Conservation (phyloP, 1,139 yeast species). For the Eremothecium gossypii region DNA sequence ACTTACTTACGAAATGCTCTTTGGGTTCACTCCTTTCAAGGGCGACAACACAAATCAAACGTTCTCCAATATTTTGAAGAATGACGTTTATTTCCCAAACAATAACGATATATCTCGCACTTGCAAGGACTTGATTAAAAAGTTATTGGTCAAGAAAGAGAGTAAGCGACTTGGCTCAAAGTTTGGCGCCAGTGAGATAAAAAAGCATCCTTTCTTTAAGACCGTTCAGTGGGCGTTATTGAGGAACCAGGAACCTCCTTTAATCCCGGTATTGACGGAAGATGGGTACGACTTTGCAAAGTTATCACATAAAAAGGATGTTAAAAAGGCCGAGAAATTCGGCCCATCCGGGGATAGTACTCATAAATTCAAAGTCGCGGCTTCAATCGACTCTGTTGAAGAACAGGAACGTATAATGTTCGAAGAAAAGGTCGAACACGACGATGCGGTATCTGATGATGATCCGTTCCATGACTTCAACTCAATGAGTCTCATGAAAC, state of each 20-base stretch:
- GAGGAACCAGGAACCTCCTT: conserved; percentile 88
- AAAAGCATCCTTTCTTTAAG: conserved; percentile 83
- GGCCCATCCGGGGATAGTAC: background rate
- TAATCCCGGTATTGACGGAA: conserved; percentile 78
- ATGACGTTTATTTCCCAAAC: conserved; percentile 63
- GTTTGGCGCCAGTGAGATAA: conserved; percentile 90
- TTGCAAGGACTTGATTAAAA: conserved; percentile 73
- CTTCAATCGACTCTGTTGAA: conserved; percentile 17
- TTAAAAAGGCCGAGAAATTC: conserved; percentile 7
- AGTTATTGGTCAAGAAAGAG: conserved; percentile 81
- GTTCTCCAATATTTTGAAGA: conserved; percentile 75
- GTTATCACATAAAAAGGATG: conserved; percentile 21
- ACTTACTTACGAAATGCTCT: conserved; percentile 83
- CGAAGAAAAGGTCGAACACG: conserved; percentile 29
- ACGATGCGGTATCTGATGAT: conserved; percentile 29
- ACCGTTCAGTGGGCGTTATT: conserved; percentile 90
- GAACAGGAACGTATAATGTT: conserved; percentile 36
- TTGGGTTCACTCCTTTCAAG: conserved; percentile 92
- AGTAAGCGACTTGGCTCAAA: conserved; percentile 78
- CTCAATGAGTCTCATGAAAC: conserved; percentile 82
- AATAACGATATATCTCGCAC: conserved; percentile 52
- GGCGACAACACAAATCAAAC: conserved; percentile 84
- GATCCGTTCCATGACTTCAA: conserved; percentile 88
- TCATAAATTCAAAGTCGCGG: background rate
- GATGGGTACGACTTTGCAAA: conserved; percentile 37